phyloP scores from a whole-genome alignment of 305 asterid genomes.

The Fraxinus sp. region DNA sequence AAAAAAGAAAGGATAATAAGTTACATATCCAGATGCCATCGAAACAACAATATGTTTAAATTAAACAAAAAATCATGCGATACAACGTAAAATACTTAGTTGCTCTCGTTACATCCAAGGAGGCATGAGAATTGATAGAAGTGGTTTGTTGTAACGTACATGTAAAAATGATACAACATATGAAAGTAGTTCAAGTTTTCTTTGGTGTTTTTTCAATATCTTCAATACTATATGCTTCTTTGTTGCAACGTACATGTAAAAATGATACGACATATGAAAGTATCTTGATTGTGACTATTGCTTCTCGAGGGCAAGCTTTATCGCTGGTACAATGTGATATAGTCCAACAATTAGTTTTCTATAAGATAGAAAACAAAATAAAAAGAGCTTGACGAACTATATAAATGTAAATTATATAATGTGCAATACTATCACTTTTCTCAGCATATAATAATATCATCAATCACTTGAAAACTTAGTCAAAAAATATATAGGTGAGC shows the following conservation, averaged over 20 bases:
- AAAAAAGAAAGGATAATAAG: neutral
- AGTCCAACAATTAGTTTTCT: conserved; percentile 7
- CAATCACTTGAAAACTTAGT: too few species aligned
- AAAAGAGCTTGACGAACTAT: neutral
- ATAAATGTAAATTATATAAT: neutral
- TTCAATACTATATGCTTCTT: conserved; percentile 64
- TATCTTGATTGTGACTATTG: conserved; percentile 48
- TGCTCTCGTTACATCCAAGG: conserved; percentile 68
- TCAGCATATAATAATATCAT: too few species aligned
- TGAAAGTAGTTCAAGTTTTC: conserved; percentile 56
- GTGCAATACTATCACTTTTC: neutral
- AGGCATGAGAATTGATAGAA: conserved; percentile 63
- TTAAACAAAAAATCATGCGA: conserved; percentile 46
- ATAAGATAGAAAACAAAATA: neutral
- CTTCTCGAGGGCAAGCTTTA: conserved; percentile 42
- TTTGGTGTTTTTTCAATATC: conserved; percentile 61
- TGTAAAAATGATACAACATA: too few species aligned
- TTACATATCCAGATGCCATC: neutral
- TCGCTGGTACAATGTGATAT: conserved; percentile 67
- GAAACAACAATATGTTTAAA: neutral
- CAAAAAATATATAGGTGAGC: too few species aligned
- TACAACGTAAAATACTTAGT: conserved; percentile 72
- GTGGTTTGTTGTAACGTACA: too few species aligned
- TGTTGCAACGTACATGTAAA: conserved; percentile 14
- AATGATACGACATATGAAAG: conserved; percentile 81